Evolutionary conservation across 768 basidiomycete genomes (phyloP), one percentile per base, ranked within the genome.

Genomic region (Albatrellus ellisii): DNA sequence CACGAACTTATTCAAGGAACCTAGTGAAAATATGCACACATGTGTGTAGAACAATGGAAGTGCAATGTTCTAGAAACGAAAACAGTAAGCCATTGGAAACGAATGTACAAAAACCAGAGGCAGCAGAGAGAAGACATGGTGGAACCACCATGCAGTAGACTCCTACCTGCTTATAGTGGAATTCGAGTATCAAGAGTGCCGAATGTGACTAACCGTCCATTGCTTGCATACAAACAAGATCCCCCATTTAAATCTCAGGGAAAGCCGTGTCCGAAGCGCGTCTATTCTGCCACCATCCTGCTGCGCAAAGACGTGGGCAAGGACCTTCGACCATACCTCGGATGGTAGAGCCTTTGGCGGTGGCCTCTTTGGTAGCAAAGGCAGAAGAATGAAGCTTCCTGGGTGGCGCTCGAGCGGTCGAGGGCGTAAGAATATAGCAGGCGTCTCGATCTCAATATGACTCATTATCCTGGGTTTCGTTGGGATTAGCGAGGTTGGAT

Each of bases 271-370:
- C 10, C 33, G 39, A 24, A 47, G 27, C 12, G 45, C 29, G 9
- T 45, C 36, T 29, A 42, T 24, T 3, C n/a, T 22, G 12, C 36
- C 40, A 15, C 41, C 26, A 5, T 46, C 43, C 37, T 48, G 53
- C 36, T 50, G 44, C 1, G 48, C 40, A 29, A 63, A 49, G 11
- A 59, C 59, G 24, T 61, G 56, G 24, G 60, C 55, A 39, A 87
- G 66, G 38, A 88, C 73, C 27, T 66, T 67, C 5, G 67, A 61
- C 85, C 85, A 87, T 46, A 87, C 54, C 61, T 87, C 85, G 3
- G 62, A 59, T 1, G 85, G 85, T 14, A 88, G 63, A 22, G 73
- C 61, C 46, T 69, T 73, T 36, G 68, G 47, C 14, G 67, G 66
- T 20, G 66, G 68, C 31, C 60, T 66, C 4, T 65, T 56, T 10